A percentile compares a stretch with the other conserved stretches of the same genome.
Evolutionary conservation across 2,329 filamentous ascomycete genomes (phyloP).

Genomic region (Venturia nashicola): DNA sequence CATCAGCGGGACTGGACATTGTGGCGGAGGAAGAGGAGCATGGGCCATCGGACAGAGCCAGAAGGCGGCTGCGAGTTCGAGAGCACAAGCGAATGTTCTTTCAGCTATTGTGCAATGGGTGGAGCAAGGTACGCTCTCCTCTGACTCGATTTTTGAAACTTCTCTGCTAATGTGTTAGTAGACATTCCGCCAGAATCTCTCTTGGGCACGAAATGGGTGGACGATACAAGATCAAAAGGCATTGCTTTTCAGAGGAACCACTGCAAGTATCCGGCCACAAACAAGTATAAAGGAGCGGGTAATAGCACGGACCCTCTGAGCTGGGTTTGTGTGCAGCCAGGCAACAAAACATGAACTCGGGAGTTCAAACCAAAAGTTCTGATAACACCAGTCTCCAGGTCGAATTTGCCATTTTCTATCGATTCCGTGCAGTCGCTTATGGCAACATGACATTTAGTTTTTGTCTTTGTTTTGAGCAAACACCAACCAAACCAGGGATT

Average conservation of each 20-base stretch:
- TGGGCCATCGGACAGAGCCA: slow-evolving; percentile 2
- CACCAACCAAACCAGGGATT: neutral
- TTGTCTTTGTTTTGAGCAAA: neutral
- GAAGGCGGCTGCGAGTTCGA: neutral
- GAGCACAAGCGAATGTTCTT: slow-evolving; percentile 6
- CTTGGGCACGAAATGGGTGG: slow-evolving; percentile 10
- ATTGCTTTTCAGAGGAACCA: slow-evolving; percentile 23
- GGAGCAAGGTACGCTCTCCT: neutral
- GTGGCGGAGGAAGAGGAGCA: slow-evolving; percentile 2
- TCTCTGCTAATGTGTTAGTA: neutral
- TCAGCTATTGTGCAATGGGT: slow-evolving; percentile 7
- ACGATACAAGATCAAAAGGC: slow-evolving; percentile 18
- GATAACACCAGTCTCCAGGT: neutral
- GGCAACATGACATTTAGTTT: neutral
- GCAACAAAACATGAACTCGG: neutral
- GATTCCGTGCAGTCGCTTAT: neutral
- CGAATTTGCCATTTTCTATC: neutral
- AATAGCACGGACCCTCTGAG: slow-evolving; percentile 15
- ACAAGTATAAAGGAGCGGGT: slow-evolving; percentile 21
- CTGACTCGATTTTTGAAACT: neutral
- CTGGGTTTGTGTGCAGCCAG: neutral
- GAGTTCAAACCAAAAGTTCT: neutral
- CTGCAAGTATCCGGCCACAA: slow-evolving; percentile 25
- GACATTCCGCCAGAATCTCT: slow-evolving; percentile 11
- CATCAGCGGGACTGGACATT: slow-evolving; percentile 8